Evolutionary conservation across 2,329 filamentous ascomycete genomes (phyloP).

Genomic region (Penicillium sp.): DNA sequence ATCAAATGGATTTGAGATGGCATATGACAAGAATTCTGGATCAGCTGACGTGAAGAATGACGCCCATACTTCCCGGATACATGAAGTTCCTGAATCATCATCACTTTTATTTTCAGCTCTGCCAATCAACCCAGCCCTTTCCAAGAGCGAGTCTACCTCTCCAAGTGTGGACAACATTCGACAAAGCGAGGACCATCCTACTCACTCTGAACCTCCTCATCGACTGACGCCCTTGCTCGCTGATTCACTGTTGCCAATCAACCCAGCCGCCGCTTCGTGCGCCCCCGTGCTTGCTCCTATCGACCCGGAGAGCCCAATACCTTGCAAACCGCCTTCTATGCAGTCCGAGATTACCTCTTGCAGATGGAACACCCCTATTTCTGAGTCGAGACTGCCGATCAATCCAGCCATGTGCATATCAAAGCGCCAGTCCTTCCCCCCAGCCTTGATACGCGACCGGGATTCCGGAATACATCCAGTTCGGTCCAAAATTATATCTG

Average conservation of each 20-base stretch:
- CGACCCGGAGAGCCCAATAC: neutral
- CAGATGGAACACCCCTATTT: neutral
- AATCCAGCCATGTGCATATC: slow-evolving; percentile 10
- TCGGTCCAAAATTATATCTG: neutral
- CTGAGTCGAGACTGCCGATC: slow-evolving; percentile 9
- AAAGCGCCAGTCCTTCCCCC: slow-evolving; percentile 14
- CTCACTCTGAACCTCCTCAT: neutral
- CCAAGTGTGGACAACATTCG: neutral
- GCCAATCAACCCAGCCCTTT: slow-evolving; percentile 18
- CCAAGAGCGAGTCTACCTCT: slow-evolving; percentile 11
- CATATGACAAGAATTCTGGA: neutral
- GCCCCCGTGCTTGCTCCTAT: neutral
- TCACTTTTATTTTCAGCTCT: slow-evolving; percentile 16
- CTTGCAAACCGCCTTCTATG: neutral
- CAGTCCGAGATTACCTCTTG: neutral
- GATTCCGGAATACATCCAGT: neutral
- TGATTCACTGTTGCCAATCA: slow-evolving; percentile 10
- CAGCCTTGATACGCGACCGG: neutral
- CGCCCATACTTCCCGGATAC: neutral
- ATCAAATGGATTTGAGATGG: neutral
- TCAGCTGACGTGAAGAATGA: neutral
- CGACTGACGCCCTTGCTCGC: neutral
- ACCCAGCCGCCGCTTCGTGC: neutral
- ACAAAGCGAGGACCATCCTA: neutral
- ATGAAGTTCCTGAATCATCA: slow-evolving; percentile 7